Base-by-base conservation (phyloP, 495 filamentous ascomycete genomes). In the Hyaloscypha hepaticicola region DNA sequence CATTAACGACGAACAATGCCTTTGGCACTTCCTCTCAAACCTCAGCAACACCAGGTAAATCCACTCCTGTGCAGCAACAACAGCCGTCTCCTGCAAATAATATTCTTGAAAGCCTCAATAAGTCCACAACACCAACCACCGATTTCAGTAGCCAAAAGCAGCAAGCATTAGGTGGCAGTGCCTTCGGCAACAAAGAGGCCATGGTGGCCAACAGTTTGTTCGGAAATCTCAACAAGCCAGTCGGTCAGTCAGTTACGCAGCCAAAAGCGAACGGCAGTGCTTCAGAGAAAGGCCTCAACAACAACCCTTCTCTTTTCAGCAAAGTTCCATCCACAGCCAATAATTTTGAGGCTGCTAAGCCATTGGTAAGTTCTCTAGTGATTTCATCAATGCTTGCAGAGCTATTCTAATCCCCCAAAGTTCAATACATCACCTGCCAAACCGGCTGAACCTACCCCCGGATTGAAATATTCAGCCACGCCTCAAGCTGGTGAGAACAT, bases 171-270 rank as follows among this genome's bases (percentile, higher is more conserved):
- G 31, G n/a, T 22, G n/a, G 22, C 12, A 29, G 48, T 25, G 5
- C n/a, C 0, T 24, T 12, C 14, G 25, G 22, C 8, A 53, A 26
- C 50, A 7, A 53, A 50, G 31, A 58, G 41, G 7, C 34, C 25
- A 64, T 29, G 7, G 3, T 38, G 21, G 22, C 31, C 14, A 60
- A 52, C 8, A 51, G 61, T 8, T 22, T 64, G 14, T 64, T 68
- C 24, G 61, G 61, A 41, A 55, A 55, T 57, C 55, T 68, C 45
- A 68, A 68, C 28, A 64, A 68, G 38, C 61, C 66, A 45, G 60
- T 68, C 31, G 61, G 64, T 22, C 26, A 52, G 14, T 50, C 48
- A 16, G 28, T 61, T n/a, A 24, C 50, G 6, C 31, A 64, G 27
- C 61, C 61, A 7, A 64, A 68, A 14, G 19, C 34, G 11, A 68